A percentile compares a stretch with the other conserved stretches of the same genome.
Evolutionary conservation across 2,329 filamentous ascomycete species (phyloP).

Genomic region (Botrytis deweyae): DNA sequence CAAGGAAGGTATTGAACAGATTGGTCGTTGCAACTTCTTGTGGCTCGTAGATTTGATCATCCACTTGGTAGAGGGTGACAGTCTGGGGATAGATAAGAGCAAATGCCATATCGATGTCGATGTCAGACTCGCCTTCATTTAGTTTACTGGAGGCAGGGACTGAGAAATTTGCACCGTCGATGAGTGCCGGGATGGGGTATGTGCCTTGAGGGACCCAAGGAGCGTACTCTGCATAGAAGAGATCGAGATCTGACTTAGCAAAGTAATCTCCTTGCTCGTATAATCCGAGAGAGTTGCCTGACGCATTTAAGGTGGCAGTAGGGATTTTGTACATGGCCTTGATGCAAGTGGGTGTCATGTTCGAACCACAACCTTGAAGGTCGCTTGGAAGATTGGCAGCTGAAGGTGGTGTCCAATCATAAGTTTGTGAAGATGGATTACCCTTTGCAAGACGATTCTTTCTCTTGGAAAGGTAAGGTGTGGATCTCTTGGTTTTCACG

Average conservation of each 20-base stretch:
- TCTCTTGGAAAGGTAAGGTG: slow-evolving; percentile 7
- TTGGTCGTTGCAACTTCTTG: slow-evolving; percentile 30
- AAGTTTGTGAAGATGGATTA: neutral
- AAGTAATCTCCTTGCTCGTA: slow-evolving; percentile 30
- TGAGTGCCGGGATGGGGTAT: slow-evolving; percentile 28
- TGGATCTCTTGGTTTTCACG: slow-evolving; percentile 23
- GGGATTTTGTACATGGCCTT: slow-evolving; percentile 40
- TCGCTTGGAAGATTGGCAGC: slow-evolving; percentile 18
- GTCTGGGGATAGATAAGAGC: slow-evolving; percentile 24
- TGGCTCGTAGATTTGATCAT: slow-evolving; percentile 33
- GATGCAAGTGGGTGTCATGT: slow-evolving; percentile 32
- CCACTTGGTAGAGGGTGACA: slow-evolving; percentile 35
- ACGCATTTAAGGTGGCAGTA: slow-evolving; percentile 14
- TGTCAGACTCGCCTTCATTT: slow-evolving; percentile 34
- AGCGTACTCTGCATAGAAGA: slow-evolving; percentile 23
- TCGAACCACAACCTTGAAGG: slow-evolving; percentile 24
- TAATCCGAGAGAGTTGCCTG: slow-evolving; percentile 24
- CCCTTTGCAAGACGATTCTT: slow-evolving; percentile 12
- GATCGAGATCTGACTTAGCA: slow-evolving; percentile 27
- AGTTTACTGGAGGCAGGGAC: slow-evolving; percentile 18
- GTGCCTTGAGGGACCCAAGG: slow-evolving; percentile 27
- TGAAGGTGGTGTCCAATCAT: slow-evolving; percentile 9
- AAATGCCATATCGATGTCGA: slow-evolving; percentile 42
- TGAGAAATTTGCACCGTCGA: slow-evolving; percentile 30
- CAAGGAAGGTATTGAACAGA: slow-evolving; percentile 38